Conservation (phyloP, 495 filamentous ascomycete genomes). For the Thermothielavioides terrestris region DNA sequence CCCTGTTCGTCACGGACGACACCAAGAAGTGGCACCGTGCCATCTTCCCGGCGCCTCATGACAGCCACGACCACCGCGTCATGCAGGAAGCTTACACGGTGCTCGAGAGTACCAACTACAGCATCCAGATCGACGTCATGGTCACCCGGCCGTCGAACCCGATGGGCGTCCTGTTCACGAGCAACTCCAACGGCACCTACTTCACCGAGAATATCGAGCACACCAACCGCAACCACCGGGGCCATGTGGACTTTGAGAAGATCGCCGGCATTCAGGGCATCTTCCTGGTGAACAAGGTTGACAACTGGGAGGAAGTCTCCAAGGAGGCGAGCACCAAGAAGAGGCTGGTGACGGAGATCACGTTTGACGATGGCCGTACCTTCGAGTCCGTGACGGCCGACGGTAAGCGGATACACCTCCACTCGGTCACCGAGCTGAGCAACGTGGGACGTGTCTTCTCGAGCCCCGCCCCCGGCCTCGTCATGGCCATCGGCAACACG, state of each 20-base stretch:
- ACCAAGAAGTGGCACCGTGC: slow-evolving; percentile 83
- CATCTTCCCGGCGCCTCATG: slow-evolving; percentile 52
- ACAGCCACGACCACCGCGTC: slow-evolving; percentile 54
- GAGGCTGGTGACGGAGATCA: slow-evolving; percentile 69
- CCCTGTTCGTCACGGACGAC: slow-evolving; percentile 73
- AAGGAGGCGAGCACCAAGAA: slow-evolving; percentile 43
- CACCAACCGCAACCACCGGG: slow-evolving; percentile 67
- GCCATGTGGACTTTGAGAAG: slow-evolving; percentile 88
- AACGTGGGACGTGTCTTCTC: slow-evolving; percentile 86
- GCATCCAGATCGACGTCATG: slow-evolving; percentile 91
- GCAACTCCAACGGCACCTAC: slow-evolving; percentile 93
- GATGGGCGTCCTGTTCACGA: slow-evolving; percentile 82
- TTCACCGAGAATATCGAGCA: slow-evolving; percentile 85
- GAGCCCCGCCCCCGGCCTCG: slow-evolving; percentile 81
- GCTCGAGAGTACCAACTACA: slow-evolving; percentile 91
- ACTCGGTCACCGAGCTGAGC: slow-evolving; percentile 73
- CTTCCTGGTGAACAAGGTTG: slow-evolving; percentile 77
- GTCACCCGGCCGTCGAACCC: slow-evolving; percentile 50
- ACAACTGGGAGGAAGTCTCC: slow-evolving; percentile 72
- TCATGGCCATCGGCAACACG: slow-evolving; percentile 88
- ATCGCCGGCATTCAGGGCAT: slow-evolving; percentile 83
- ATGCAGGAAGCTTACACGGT: slow-evolving; percentile 86
- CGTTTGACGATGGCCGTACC: slow-evolving; percentile 84
- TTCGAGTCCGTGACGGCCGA: slow-evolving; percentile 47
- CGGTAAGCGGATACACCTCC: slow-evolving; percentile 70